A percentile compares a stretch with the other conserved stretches of the same genome.
These are phyloP conservation scores for Dendrobium catenatum DNA, from an alignment of 106 monocot species.

Conservation along the genomic window DNA sequence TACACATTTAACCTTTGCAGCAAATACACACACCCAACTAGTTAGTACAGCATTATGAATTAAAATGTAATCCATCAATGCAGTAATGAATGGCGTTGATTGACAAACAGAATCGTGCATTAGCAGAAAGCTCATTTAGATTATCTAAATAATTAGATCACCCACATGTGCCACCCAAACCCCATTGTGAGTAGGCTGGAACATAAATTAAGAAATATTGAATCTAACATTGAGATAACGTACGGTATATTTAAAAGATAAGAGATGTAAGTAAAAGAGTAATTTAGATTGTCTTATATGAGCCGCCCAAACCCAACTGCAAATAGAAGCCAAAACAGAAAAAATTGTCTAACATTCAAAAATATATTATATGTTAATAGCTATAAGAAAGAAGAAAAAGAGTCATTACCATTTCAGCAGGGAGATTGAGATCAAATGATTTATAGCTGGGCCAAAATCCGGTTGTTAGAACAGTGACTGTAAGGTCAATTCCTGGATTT, in stretches of 20 bases:
- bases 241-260: background rate
- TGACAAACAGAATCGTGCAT: background rate
- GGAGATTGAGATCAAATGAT: conserved; percentile 95
- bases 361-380: background rate
- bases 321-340: background rate
- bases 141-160: background rate
- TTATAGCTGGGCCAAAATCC: conserved; percentile 99
- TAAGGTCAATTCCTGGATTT: conserved; percentile 84
- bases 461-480: conserved; percentile 92
- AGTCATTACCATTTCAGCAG: conserved; percentile 71
- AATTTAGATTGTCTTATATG: background rate
- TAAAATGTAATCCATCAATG: background rate
- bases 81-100: background rate
- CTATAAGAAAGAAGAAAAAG: background rate
- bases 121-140: background rate
- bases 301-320: background rate
- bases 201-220: background rate
- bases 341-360: background rate
- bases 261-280: background rate
- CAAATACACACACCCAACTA: background rate
- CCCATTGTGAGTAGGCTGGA: background rate
- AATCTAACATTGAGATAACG: background rate
- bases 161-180: background rate
- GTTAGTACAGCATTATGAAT: background rate
- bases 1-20: conserved; percentile 53